Evolutionary conservation across 495 filamentous ascomycete species (phyloP), one percentile per base, ranked within the genome.

Genomic region (Lindgomyces ingoldianus): DNA sequence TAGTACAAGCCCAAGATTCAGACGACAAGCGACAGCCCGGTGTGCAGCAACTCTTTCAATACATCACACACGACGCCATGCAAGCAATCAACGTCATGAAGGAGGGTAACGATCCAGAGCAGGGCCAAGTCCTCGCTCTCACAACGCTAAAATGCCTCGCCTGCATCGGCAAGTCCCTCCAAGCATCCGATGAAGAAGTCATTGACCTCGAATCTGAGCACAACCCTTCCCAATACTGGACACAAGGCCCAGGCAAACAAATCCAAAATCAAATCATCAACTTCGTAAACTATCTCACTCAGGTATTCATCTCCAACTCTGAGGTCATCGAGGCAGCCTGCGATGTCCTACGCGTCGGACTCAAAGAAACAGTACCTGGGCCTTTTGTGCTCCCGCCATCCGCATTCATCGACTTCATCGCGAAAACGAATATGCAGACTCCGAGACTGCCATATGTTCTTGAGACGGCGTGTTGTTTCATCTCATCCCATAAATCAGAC

Each of bases 151-250:
- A 86, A 50, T 95, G 89, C 65, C 80, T 97, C 24, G 79, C 81
- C 33, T 87, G 83, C 52, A 88, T 97, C 67, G 92, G 89, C 11
- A 90, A 85, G 69, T 90, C 89, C n/a, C 75, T 93, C 41, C 89
- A 93, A 68, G 80, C 82, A 4, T 87, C 89, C 14, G 81, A 84
- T 36, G 90, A 95, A 58, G 75, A 84, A 8, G 79, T 85, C 19
- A 80, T 95, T 27, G 88, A 95, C 48, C 76, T 87, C 21, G 85
- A 87, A 22, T 9, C 44, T 4, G 54, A 66, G 3, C 41, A 53
- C 19, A 74, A 78, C 22, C 75, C 77, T 11, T 72, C 77, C 3
- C 77, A 75, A 10, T 89, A 85, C 69, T 91, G 89, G 89, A 80
- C 80, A 49, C 67, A 74, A 16, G 84, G 80, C 3, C 75, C 79